Conservation (phyloP, 176 grass and related monocot species). For the Tillandsia fasciculata region DNA sequence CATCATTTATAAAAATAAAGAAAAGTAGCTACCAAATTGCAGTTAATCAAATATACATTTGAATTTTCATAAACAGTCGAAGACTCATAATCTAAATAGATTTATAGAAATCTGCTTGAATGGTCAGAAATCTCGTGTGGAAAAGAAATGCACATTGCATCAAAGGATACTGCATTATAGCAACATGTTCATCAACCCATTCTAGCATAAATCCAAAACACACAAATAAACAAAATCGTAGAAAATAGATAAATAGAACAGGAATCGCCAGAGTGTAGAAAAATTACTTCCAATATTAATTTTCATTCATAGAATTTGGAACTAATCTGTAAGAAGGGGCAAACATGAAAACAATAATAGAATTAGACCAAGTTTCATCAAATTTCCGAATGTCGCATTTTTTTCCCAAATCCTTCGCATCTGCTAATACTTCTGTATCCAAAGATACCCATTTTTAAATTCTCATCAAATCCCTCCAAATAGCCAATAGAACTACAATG, state of each 20-base stretch:
- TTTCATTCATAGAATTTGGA: neutral
- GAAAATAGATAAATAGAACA: neutral
- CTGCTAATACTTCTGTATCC: neutral
- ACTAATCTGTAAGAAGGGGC: neutral
- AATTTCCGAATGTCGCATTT: neutral
- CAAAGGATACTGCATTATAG: neutral
- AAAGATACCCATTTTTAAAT: neutral
- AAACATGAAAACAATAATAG: neutral
- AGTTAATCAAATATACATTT: no score
- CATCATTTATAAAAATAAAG: no score
- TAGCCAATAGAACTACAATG: neutral
- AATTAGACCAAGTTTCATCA: neutral
- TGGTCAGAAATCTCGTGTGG: conserved; percentile 7
- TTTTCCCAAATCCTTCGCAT: neutral
- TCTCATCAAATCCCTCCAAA: neutral
- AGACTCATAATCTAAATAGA: neutral
- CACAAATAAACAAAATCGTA: neutral
- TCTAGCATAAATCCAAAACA: neutral
- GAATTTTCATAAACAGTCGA: neutral
- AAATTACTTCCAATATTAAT: neutral
- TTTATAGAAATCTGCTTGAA: neutral
- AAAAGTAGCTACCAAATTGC: no score
- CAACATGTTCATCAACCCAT: neutral
- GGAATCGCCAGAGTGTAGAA: neutral
- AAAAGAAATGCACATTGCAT: conserved; percentile 3